Percentiles rank a stretch among this genome's conserved stretches.
Evolutionary conservation across 2,329 filamentous ascomycete species (phyloP).

Genomic region (Podosphaera aphanis): DNA sequence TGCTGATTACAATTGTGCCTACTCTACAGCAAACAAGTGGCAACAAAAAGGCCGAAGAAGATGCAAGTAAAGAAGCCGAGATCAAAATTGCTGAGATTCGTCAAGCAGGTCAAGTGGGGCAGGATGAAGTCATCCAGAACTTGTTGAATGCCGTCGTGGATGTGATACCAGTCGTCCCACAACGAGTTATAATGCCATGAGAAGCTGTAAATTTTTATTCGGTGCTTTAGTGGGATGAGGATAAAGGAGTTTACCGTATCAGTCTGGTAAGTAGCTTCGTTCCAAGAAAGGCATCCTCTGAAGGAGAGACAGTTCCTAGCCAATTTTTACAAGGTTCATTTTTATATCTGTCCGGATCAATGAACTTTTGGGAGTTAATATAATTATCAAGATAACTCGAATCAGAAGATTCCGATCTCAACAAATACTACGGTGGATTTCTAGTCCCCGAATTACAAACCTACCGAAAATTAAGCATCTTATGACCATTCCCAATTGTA

Average conservation of each 20-base stretch:
- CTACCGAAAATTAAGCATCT: too few relatives aligned
- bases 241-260: not conserved
- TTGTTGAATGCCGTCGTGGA: constrained; percentile 68
- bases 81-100: constrained; percentile 63
- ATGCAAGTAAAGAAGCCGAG: constrained; percentile 62
- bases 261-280: not conserved
- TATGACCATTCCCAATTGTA: too few relatives aligned
- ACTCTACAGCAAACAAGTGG: constrained; percentile 59
- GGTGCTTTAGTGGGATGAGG: not conserved
- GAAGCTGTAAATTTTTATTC: constrained; percentile 2
- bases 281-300: not conserved
- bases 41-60: constrained; percentile 60
- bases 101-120: constrained; percentile 54
- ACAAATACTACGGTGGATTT: too few relatives aligned
- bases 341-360: too few relatives aligned
- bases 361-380: too few relatives aligned
- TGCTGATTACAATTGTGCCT: constrained; percentile 3
- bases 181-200: constrained; percentile 15
- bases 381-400: too few relatives aligned
- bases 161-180: constrained; percentile 46
- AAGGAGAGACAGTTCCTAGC: not conserved
- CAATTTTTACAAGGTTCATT: too few relatives aligned
- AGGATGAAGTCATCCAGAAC: constrained; percentile 58
- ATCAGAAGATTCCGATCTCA: too few relatives aligned
- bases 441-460: too few relatives aligned